A percentile compares a stretch with the other conserved stretches of the same genome.
These are phyloP conservation scores for Colletotrichum sp. DNA, from an alignment of 2,329 filamentous ascomycete genomes.

Conservation along the genomic window DNA sequence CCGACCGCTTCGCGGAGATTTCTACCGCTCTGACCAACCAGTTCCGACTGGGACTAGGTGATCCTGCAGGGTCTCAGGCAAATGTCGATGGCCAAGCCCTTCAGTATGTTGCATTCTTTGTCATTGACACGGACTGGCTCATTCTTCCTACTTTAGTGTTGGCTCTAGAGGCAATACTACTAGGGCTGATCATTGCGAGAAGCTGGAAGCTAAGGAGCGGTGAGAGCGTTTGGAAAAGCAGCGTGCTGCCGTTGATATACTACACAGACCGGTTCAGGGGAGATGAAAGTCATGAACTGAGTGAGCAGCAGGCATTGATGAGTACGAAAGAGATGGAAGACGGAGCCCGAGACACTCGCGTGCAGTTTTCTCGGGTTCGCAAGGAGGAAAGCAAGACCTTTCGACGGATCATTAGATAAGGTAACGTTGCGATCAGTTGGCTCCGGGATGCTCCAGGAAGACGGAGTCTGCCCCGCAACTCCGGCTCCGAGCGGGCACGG, in stretches of 20 bases:
- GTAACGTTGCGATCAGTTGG: no score
- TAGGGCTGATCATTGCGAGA: not conserved
- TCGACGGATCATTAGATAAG: not conserved
- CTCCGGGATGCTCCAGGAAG: no score
- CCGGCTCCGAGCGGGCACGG: no score
- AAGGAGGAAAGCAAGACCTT: not conserved
- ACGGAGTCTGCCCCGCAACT: no score
- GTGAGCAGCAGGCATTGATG: not conserved
- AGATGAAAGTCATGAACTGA: rapidly evolving
- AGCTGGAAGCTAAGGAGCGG: not conserved
- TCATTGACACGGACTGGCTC: not conserved
- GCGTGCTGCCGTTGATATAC: not conserved
- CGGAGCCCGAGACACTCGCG: not conserved
- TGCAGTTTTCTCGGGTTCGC: not conserved
- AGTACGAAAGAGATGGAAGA: not conserved
- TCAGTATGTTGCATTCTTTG: not conserved
- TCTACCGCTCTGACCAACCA: not conserved
- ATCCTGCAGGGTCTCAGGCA: not conserved
- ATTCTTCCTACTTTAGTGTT: not conserved
- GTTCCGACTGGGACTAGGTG: not conserved
- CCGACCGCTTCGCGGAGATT: not conserved
- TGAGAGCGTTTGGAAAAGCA: not conserved
- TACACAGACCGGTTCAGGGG: not conserved
- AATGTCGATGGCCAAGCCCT: not conserved
- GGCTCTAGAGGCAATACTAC: not conserved